Conservation (phyloP, 192 early-diverging fungal genomes). For the Funneliformis geosporum region DNA sequence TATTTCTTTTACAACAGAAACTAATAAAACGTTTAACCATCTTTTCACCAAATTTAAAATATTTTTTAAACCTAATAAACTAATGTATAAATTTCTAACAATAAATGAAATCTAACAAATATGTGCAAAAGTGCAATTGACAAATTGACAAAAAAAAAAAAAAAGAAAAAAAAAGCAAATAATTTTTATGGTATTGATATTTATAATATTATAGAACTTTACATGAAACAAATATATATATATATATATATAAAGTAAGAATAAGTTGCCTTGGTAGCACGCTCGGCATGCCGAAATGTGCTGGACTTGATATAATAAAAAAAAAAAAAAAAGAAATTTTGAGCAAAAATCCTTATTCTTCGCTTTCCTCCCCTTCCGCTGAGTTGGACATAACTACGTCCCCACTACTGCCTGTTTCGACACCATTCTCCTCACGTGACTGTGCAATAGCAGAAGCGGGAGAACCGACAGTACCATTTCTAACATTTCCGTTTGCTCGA, state of each 20-base stretch:
- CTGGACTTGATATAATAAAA: neutral
- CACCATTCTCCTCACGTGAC: neutral
- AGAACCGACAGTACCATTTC: neutral
- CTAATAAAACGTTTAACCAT: too few relatives aligned
- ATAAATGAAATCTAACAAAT: neutral
- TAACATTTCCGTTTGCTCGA: neutral
- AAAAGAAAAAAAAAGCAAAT: neutral
- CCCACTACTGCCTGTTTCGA: constrained; percentile 4
- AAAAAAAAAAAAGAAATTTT: neutral
- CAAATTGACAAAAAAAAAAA: neutral
- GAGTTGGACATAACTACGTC: constrained; percentile 8
- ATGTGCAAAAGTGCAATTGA: neutral
- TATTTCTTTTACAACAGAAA: too few relatives aligned
- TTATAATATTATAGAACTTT: neutral
- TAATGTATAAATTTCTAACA: neutral
- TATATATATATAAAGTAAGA: too few relatives aligned
- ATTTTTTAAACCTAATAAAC: neutral
- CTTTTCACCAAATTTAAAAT: neutral
- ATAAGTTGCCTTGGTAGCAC: neutral
- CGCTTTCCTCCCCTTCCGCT: neutral
- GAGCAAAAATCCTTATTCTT: neutral
- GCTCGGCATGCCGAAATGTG: neutral
- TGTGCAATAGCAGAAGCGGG: neutral
- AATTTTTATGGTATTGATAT: neutral
- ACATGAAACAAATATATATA: neutral